phyloP scores from a whole-genome alignment of 2,329 filamentous ascomycete genomes.

The Neophaeococcomyces mojaviensis region DNA sequence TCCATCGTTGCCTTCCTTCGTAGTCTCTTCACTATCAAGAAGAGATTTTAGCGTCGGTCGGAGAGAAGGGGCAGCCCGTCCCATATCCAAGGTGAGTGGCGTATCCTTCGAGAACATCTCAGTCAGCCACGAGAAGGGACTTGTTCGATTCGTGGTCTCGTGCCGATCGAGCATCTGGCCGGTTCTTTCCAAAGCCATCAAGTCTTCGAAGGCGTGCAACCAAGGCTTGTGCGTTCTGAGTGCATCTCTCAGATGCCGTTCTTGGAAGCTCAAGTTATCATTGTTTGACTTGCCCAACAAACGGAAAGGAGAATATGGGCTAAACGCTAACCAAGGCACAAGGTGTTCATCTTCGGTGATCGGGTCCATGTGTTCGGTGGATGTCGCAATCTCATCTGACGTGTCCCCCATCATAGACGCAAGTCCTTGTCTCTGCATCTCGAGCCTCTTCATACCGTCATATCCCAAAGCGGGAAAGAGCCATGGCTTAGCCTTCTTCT shows the following conservation, averaged over 20 bases:
- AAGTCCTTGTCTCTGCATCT: too few species aligned
- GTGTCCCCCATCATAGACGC: too few species aligned
- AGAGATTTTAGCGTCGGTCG: too few species aligned
- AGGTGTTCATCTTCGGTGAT: conserved; percentile 30
- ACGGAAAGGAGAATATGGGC: conserved; percentile 47
- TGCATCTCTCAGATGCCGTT: conserved; percentile 30
- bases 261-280: conserved; percentile 10
- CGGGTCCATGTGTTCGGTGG: conserved; percentile 22
- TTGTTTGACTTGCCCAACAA: conserved; percentile 7
- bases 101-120: too few species aligned
- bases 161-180: conserved; percentile 33
- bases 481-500: not conserved
- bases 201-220: conserved; percentile 54
- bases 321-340: conserved; percentile 37
- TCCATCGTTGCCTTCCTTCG: too few species aligned
- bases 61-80: too few species aligned
- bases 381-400: not conserved
- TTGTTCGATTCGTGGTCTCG: too few species aligned
- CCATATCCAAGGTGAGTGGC: too few species aligned
- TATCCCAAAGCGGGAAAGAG: not conserved
- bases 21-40: too few species aligned
- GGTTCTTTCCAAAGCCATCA: conserved; percentile 43
- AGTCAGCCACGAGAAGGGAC: too few species aligned
- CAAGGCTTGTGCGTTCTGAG: conserved; percentile 27
- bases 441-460: not conserved